Evolutionary conservation across 2,329 filamentous ascomycete genomes (phyloP), one percentile per base, ranked within the genome.

Genomic region (Trichoderma oligosporum): DNA sequence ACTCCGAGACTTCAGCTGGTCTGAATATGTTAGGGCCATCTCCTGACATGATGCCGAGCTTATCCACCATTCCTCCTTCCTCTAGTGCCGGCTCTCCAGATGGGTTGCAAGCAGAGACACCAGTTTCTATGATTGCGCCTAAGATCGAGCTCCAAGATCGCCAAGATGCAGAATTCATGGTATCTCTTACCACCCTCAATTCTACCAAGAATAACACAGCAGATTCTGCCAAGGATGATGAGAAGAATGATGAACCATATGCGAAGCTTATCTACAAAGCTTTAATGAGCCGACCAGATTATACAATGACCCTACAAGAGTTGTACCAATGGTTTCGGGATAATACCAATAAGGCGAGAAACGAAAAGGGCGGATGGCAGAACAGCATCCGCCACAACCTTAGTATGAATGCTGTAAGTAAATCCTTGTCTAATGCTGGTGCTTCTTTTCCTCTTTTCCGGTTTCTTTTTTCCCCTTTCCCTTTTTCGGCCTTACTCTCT

Each of bases 371-470:
- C 64, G 93, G 92, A 8, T 97, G 93, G 93, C 88, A 93, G 73
- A 97, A 97, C 72, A 96, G 90, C 69, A 95, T 97, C 62, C 84
- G 93, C 2, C 93, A 97, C 71, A 97, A 97, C 65, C 77, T 97
- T 7, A 96, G 91, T 46, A 97, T 97, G 92, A 97, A 97, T 66
- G 81, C 82, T 60, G 93, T 97, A 83, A 74, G 74, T 68, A n/a
- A 41, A 20, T 31, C 16, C n/a, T 29, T 9, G 9, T 12, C 16
- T n/a, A 36, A 11, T 16, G 4, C 22, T 54, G 14, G 35, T 36
- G 27, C 38, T 7, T 45, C 24, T 24, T 18, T 48, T 24, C 9
- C 25, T 24, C 18, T 44, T 52, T 35, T 35, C 31, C 41, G n/a
- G 14, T 48, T 24, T 16, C 14, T 24, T 48, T 25, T 25, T 7